Percentiles rank a stretch among this genome's conserved stretches.
Conservation (phyloP, 805 yeast genomes). For the Allodekkera sacchari region DNA sequence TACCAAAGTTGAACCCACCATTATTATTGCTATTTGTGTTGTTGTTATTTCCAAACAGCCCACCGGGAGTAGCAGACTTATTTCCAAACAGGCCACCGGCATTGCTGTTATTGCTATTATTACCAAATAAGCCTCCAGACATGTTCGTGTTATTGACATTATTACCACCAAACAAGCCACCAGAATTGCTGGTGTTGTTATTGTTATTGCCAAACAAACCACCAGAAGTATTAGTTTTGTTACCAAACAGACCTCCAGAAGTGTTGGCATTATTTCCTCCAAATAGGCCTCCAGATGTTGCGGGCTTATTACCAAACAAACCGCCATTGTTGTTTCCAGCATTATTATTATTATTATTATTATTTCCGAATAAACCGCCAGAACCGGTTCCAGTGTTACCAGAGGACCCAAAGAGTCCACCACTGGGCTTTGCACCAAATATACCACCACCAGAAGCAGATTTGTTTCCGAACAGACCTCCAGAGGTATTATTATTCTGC, state of each 20-base stretch:
- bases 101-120: conserved; percentile 3
- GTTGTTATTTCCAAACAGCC: conserved; percentile 31
- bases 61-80: conserved; percentile 24
- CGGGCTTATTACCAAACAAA: conserved; percentile 10
- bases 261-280: conserved; percentile 21
- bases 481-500: conserved; percentile 8
- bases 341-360: conserved; percentile 10
- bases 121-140: conserved; percentile 33
- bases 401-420: conserved; percentile 20
- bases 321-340: conserved; percentile 19
- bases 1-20: conserved; percentile 2
- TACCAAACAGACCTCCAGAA: conserved; percentile 24
- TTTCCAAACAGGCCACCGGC: conserved; percentile 15
- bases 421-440: conserved; percentile 25
- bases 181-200: conserved; percentile 14
- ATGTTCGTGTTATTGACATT: conserved; percentile 7
- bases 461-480: conserved; percentile 16
- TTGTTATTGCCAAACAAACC: conserved; percentile 30
- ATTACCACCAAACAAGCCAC: conserved; percentile 28
- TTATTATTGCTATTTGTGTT: conserved; percentile 5
- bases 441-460: conserved; percentile 25
- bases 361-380: conserved; percentile 32
- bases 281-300: conserved; percentile 24
- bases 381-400: conserved; percentile 4
- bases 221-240: conserved; percentile 19